A percentile compares a stretch with the other conserved stretches of the same genome.
Evolutionary conservation across 2,329 filamentous ascomycete genomes (phyloP).

Genomic region (Colletotrichum tropicale): DNA sequence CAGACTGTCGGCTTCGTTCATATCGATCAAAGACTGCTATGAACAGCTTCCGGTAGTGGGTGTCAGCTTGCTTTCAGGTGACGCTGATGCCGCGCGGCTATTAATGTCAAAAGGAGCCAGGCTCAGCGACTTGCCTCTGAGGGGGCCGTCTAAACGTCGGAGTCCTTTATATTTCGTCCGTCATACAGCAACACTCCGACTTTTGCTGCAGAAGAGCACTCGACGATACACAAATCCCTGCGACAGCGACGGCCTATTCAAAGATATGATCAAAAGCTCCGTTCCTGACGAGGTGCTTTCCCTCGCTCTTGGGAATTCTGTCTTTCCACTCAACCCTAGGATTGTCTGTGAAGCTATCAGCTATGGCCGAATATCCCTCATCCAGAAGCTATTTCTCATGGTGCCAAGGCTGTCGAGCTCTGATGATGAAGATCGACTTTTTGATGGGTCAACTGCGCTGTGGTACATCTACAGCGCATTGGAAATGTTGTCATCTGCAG

Average conservation of each 20-base stretch:
- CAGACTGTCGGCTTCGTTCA: background rate
- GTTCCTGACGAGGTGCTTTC: background rate
- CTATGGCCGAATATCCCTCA: background rate
- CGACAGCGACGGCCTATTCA: background rate
- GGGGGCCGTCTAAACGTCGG: background rate
- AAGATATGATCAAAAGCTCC: background rate
- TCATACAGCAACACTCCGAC: background rate
- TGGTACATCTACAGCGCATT: background rate
- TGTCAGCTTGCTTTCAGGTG: background rate
- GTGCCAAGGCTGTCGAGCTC: background rate
- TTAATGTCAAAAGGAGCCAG: background rate
- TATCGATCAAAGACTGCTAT: background rate
- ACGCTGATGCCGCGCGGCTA: background rate
- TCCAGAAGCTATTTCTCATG: background rate
- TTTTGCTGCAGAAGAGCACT: background rate
- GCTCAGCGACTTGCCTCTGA: background rate
- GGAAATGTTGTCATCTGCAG: background rate
- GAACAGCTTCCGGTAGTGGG: background rate
- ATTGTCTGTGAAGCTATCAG: background rate
- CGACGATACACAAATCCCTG: background rate
- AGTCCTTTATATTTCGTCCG: background rate
- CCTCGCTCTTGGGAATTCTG: background rate
- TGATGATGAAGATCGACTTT: background rate
- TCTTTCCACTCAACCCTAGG: background rate
- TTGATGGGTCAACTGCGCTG: background rate